Percentiles rank a stretch among this genome's conserved stretches.
phyloP scores from a whole-genome alignment of 1,284 basidiomycete genomes.

The Phellinidium pouzarii region DNA sequence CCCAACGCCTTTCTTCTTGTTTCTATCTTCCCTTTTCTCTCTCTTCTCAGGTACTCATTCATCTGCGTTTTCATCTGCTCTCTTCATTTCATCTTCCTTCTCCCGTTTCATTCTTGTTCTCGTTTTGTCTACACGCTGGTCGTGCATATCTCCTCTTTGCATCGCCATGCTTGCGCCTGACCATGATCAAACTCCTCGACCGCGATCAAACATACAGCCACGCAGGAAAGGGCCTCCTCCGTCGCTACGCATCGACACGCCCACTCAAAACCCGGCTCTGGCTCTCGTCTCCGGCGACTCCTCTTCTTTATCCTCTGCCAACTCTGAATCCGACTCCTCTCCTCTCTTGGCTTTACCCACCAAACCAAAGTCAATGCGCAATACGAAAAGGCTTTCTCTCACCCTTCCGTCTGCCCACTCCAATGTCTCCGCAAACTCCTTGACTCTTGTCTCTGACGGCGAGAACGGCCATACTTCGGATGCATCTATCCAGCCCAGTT shows the following conservation, averaged over 20 bases:
- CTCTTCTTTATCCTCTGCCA: slow-evolving; percentile 45
- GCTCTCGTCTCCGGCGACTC: slow-evolving; percentile 42
- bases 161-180: slow-evolving; percentile 12
- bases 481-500: slow-evolving; percentile 11
- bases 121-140: slow-evolving; percentile 17
- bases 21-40: slow-evolving; percentile 1
- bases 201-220: slow-evolving; percentile 27
- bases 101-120: slow-evolving; percentile 5
- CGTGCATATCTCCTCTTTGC: slow-evolving; percentile 12
- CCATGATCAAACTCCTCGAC: slow-evolving; percentile 17
- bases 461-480: slow-evolving; percentile 6
- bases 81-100: slow-evolving; percentile 4
- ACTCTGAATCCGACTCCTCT: slow-evolving; percentile 44
- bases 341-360: slow-evolving; percentile 36
- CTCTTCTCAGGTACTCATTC: neutral
- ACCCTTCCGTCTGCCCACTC: slow-evolving; percentile 56
- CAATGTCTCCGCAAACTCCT: slow-evolving; percentile 39
- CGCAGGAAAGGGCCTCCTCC: slow-evolving; percentile 52
- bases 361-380: slow-evolving; percentile 44
- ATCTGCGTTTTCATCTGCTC: neutral
- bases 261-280: slow-evolving; percentile 40
- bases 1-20: slow-evolving; percentile 9
- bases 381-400: slow-evolving; percentile 72
- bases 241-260: slow-evolving; percentile 53
- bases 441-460: slow-evolving; percentile 25